Percentiles rank a stretch among this genome's conserved stretches.
These are phyloP conservation scores for Mycena chlorophos DNA, from an alignment of 768 basidiomycete genomes.

Conservation along the genomic window DNA sequence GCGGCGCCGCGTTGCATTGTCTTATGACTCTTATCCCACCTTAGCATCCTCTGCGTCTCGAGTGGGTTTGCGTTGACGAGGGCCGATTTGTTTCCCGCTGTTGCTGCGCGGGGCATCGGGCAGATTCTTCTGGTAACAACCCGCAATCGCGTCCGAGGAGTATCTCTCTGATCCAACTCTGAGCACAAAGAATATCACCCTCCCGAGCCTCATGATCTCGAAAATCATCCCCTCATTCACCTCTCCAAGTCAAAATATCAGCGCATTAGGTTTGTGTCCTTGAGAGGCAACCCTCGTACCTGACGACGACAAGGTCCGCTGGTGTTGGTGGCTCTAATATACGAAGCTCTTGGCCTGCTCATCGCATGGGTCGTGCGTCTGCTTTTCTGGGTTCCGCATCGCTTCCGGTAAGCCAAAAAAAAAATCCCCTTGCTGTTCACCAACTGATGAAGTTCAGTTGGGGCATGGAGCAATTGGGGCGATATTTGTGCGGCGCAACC, in stretches of 20 bases:
- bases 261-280: constrained; percentile 37
- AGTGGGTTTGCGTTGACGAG: constrained; percentile 47
- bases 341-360: constrained; percentile 54
- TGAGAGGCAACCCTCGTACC: constrained; percentile 25
- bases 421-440: no score
- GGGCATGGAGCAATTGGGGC: constrained; percentile 69
- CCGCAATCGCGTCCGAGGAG: no score
- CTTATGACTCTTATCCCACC: background rate
- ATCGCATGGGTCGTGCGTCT: constrained; percentile 58
- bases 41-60: constrained; percentile 42
- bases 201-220: constrained; percentile 51
- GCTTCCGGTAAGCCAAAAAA: constrained; percentile 59
- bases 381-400: constrained; percentile 76
- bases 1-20: no score
- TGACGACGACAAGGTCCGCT: constrained; percentile 52
- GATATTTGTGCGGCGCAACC: constrained; percentile 56
- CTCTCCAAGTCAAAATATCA: constrained; percentile 44
- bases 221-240: constrained; percentile 51
- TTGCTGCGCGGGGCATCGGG: constrained; percentile 45
- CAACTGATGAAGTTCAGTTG: constrained; percentile 1
- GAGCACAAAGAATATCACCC: constrained; percentile 45
- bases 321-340: constrained; percentile 58
- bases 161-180: no score
- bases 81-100: constrained; percentile 42
- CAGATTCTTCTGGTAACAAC: constrained; percentile 50